phyloP scores from a whole-genome alignment of 495 filamentous ascomycete genomes.

The Monascus purpureus region DNA sequence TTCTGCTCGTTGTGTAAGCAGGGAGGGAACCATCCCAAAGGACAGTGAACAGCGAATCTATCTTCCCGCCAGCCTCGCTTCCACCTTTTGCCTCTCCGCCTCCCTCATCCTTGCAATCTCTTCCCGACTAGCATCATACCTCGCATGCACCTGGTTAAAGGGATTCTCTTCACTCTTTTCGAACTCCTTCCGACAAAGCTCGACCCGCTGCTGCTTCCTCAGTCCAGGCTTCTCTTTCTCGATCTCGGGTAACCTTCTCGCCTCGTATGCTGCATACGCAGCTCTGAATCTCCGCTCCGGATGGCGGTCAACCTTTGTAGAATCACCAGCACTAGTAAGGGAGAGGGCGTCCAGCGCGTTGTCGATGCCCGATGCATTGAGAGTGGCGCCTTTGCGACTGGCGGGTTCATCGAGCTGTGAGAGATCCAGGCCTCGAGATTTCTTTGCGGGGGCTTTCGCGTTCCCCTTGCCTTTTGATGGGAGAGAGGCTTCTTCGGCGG shows the following conservation, averaged over 20 bases:
- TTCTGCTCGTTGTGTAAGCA: no score
- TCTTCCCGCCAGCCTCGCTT: constrained; percentile 44
- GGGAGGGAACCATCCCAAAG: no score
- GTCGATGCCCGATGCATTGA: constrained; percentile 78
- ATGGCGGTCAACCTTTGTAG: constrained; percentile 65
- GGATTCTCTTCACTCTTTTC: constrained; percentile 86
- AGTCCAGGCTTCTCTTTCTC: constrained; percentile 66
- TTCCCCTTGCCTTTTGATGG: constrained; percentile 46
- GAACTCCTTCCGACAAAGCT: constrained; percentile 76
- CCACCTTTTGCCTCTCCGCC: constrained; percentile 59
- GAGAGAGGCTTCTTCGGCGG: constrained; percentile 61
- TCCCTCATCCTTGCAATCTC: constrained; percentile 56
- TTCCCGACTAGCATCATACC: constrained; percentile 63
- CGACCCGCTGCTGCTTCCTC: constrained; percentile 64
- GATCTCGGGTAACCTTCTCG: constrained; percentile 71
- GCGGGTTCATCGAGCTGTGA: constrained; percentile 46
- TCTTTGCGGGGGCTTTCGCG: constrained; percentile 39
- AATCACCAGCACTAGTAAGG: constrained; percentile 36
- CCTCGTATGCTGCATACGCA: constrained; percentile 77
- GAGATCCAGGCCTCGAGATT: constrained; percentile 45
- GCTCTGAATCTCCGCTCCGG: constrained; percentile 77
- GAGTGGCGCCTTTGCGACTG: constrained; percentile 31
- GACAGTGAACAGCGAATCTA: constrained; percentile 5
- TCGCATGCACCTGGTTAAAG: constrained; percentile 65
- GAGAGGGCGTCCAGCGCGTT: constrained; percentile 76